Evolutionary conservation across 208 protist genomes (phyloP).

Genomic region (Leptomonas seymouri): DNA sequence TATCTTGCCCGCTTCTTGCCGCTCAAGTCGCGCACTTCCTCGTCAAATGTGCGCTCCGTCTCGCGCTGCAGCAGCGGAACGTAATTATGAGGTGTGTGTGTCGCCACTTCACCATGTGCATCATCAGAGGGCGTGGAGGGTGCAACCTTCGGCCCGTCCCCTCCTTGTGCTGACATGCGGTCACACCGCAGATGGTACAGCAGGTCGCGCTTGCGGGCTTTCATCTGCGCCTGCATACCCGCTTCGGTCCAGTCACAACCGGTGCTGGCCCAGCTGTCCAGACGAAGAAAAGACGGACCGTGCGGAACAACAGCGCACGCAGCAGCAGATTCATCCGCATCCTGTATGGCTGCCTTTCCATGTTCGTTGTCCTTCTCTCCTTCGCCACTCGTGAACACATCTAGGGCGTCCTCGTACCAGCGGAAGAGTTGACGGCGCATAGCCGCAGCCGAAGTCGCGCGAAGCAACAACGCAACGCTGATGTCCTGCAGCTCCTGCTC

Average conservation of each 20-base stretch:
- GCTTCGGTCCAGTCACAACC: slow-evolving; percentile 84
- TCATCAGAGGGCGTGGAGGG: neutral
- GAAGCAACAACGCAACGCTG: slow-evolving; percentile 67
- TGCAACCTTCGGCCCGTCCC: neutral
- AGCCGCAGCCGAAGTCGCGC: slow-evolving; percentile 45
- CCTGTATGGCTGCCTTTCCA: neutral
- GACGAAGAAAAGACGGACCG: slow-evolving; percentile 9
- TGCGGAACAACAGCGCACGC: slow-evolving; percentile 3
- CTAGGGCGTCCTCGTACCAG: slow-evolving; percentile 57
- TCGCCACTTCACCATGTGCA: neutral
- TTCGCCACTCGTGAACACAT: slow-evolving; percentile 17
- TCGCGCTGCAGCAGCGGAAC: slow-evolving; percentile 73
- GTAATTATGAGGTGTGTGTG: slow-evolving; percentile 38
- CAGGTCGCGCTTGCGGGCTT: slow-evolving; percentile 55
- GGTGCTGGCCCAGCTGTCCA: slow-evolving; percentile 65
- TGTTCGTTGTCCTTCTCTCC: neutral
- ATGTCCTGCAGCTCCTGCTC: slow-evolving; percentile 84
- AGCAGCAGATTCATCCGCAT: neutral
- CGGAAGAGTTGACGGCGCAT: slow-evolving; percentile 72
- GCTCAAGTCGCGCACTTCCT: slow-evolving; percentile 62
- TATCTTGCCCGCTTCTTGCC: slow-evolving; percentile 74
- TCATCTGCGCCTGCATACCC: slow-evolving; percentile 45
- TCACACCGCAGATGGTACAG: slow-evolving; percentile 32
- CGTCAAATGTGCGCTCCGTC: slow-evolving; percentile 82
- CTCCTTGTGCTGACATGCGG: neutral